Percentiles rank a stretch among this genome's conserved stretches.
These are phyloP conservation scores for Leishmania mexicana DNA, from an alignment of 208 protist species.

Conservation along the genomic window DNA sequence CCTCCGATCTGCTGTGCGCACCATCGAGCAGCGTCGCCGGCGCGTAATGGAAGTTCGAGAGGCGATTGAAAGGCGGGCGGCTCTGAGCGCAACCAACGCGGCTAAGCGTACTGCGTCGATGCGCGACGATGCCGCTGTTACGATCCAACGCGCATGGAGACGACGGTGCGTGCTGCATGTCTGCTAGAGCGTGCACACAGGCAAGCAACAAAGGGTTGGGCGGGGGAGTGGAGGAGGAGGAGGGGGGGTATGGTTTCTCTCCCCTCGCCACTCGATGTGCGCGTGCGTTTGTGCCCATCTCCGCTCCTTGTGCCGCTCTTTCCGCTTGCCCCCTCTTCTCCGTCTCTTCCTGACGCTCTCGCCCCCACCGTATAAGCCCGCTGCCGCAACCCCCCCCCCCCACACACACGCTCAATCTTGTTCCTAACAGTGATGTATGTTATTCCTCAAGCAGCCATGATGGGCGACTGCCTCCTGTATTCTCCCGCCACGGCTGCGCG, in stretches of 20 bases:
- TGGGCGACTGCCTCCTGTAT: not conserved
- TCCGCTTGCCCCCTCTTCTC: not conserved
- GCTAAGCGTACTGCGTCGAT: constrained; percentile 9
- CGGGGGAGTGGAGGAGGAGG: not conserved
- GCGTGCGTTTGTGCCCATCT: not conserved
- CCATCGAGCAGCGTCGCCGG: constrained; percentile 12
- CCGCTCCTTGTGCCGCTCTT: not conserved
- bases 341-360: not conserved
- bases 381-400: not conserved
- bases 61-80: not conserved
- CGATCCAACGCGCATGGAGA: constrained; percentile 63
- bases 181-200: not conserved
- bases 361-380: not conserved
- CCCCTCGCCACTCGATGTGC: not conserved
- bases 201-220: not conserved
- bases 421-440: not conserved
- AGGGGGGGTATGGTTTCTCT: not conserved
- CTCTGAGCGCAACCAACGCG: not conserved
- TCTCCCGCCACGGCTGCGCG: not conserved
- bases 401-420: not conserved
- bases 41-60: constrained; percentile 14
- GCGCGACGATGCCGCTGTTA: constrained; percentile 45
- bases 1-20: not conserved
- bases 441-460: not conserved
- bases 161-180: not conserved